A percentile compares a stretch with the other conserved stretches of the same genome.
Evolutionary conservation across 257 asterid species (phyloP).

Genomic region (Petunia axillaris): DNA sequence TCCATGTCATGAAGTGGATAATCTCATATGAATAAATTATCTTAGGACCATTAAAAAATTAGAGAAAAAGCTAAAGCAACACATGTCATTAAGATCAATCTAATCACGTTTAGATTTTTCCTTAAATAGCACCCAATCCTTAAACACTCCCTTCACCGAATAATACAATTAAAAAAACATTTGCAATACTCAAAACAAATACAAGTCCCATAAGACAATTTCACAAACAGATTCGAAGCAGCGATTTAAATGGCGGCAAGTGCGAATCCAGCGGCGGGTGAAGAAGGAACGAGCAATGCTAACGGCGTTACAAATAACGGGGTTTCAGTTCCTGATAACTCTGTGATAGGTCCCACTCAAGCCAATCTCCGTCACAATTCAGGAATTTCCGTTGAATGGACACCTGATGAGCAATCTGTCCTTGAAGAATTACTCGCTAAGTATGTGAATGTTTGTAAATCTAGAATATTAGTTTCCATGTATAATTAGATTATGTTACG

Average conservation of each 20-base stretch:
- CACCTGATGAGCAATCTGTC: slow-evolving; percentile 69
- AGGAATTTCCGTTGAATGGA: slow-evolving; percentile 68
- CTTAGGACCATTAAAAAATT: background rate
- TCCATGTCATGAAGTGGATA: background rate
- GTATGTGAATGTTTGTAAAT: slow-evolving; percentile 41
- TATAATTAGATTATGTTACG: too few species aligned
- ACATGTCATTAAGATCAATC: background rate
- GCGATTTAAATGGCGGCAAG: slow-evolving; percentile 72
- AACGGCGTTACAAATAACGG: slow-evolving; percentile 42
- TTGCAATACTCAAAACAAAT: background rate
- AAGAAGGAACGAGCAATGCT: slow-evolving; percentile 39
- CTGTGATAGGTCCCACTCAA: slow-evolving; percentile 51
- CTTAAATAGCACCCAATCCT: background rate
- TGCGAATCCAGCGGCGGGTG: slow-evolving; percentile 64
- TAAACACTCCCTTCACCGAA: background rate
- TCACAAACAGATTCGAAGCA: background rate
- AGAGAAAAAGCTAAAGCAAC: background rate
- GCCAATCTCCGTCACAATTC: slow-evolving; percentile 67
- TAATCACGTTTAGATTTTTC: background rate
- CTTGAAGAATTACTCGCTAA: slow-evolving; percentile 69
- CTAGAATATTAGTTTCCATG: background rate
- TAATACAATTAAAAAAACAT: background rate
- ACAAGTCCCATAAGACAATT: background rate
- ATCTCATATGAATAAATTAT: background rate
- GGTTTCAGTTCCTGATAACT: slow-evolving; percentile 54